Evolutionary conservation across 1,139 yeast species (phyloP).

Genomic region (Candida sp.): DNA sequence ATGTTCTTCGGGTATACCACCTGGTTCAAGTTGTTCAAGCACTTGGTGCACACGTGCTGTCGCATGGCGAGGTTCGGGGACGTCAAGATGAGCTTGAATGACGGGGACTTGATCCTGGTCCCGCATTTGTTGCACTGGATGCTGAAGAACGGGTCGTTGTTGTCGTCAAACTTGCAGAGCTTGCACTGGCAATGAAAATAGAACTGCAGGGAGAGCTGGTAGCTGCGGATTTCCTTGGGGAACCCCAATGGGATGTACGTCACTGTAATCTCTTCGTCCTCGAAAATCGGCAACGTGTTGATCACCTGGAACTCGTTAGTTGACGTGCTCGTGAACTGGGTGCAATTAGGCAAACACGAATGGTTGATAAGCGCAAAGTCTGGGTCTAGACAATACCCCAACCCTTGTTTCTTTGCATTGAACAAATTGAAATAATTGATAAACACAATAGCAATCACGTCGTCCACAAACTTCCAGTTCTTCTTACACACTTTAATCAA

Average conservation of each 20-base stretch:
- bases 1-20: conserved; percentile 9
- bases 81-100: conserved; percentile 9
- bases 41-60: conserved; percentile 10
- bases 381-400: conserved; percentile 41
- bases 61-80: conserved; percentile 11
- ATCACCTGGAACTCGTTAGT: conserved; percentile 11
- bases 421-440: conserved; percentile 12
- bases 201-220: conserved; percentile 17
- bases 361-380: conserved; percentile 35
- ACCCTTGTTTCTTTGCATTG: conserved; percentile 17
- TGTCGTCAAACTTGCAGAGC: conserved; percentile 20
- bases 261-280: conserved; percentile 29
- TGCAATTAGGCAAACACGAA: conserved; percentile 34
- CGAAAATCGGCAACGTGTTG: conserved; percentile 21
- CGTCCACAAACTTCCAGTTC: conserved; percentile 16
- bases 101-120: conserved; percentile 11
- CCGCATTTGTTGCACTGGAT: conserved; percentile 23
- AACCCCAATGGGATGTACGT: conserved; percentile 24
- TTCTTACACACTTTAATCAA: conserved; percentile 5
- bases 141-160: conserved; percentile 23
- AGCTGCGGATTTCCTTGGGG: conserved; percentile 11
- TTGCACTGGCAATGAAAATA: conserved; percentile 37
- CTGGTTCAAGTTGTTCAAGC: conserved; percentile 10
- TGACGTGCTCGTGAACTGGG: conserved; percentile 22
- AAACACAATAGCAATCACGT: conserved; percentile 11